phyloP scores from a whole-genome alignment of 2,329 filamentous ascomycete genomes.

The Fusarium humuli region DNA sequence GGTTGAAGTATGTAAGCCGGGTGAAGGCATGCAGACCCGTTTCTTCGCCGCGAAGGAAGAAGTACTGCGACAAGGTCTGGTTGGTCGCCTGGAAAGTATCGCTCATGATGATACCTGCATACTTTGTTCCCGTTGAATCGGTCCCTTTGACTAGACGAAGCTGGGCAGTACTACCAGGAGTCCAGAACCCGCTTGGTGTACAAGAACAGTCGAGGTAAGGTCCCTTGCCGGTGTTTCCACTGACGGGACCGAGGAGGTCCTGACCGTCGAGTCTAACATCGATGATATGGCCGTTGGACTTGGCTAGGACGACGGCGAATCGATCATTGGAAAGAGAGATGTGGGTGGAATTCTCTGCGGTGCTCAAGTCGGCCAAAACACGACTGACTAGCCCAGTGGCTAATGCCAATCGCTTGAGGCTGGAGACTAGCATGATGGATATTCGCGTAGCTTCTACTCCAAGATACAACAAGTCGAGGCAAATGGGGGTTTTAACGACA shows the following conservation, averaged over 20 bases:
- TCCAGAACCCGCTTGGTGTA: conserved; percentile 67
- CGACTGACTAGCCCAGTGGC: not conserved
- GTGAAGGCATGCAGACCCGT: conserved; percentile 71
- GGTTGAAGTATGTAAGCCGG: conserved; percentile 67
- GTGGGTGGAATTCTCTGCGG: conserved; percentile 36
- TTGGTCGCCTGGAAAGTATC: conserved; percentile 68
- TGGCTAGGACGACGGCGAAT: conserved; percentile 19
- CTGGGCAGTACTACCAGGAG: conserved; percentile 62
- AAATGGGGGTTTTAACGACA: not conserved
- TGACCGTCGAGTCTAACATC: conserved; percentile 45
- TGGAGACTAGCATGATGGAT: conserved; percentile 3
- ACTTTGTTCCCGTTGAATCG: conserved; percentile 59
- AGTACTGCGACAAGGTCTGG: conserved; percentile 70
- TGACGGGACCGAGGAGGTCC: conserved; percentile 60
- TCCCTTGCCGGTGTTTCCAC: conserved; percentile 57
- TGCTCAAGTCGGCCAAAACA: conserved; percentile 8
- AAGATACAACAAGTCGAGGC: accelerated
- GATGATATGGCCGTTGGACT: conserved; percentile 33
- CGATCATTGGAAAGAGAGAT: conserved; percentile 35
- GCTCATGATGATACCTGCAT: conserved; percentile 68
- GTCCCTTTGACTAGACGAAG: conserved; percentile 58
- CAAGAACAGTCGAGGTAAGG: conserved; percentile 73
- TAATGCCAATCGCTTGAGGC: conserved; percentile 1
- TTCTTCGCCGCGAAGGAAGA: conserved; percentile 70
- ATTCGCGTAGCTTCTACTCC: accelerated